A percentile compares a stretch with the other conserved stretches of the same genome.
phyloP scores from a whole-genome alignment of 1,139 yeast species.

The Yamadazyma taylorii region DNA sequence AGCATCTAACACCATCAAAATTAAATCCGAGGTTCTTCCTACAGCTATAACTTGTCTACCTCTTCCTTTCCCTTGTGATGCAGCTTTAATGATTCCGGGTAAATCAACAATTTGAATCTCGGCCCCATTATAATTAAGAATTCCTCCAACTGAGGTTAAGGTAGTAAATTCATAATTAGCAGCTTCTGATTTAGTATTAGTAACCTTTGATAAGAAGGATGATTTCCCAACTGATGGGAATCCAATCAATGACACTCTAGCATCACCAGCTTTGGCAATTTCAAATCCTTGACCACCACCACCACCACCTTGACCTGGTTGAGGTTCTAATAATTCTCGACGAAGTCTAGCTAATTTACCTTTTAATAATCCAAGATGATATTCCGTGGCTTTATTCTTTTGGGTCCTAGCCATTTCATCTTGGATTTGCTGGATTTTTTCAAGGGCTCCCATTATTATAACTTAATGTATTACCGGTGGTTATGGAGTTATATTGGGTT shows the following conservation, averaged over 20 bases:
- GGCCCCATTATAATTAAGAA: constrained; percentile 91
- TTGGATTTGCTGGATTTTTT: constrained; percentile 86
- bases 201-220: constrained; percentile 79
- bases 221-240: constrained; percentile 98
- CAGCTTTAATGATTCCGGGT: constrained; percentile 97
- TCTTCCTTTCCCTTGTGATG: constrained; percentile 95
- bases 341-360: constrained; percentile 95
- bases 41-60: constrained; percentile 97
- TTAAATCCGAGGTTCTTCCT: constrained; percentile 90
- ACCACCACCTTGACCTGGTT: constrained; percentile 66
- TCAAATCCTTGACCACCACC: constrained; percentile 90
- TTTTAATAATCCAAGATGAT: constrained; percentile 88
- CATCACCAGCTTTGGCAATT: constrained; percentile 94
- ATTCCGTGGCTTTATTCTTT: constrained; percentile 97
- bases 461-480: too few species aligned
- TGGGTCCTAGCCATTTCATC: constrained; percentile 94
- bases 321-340: constrained; percentile 88
- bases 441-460: constrained; percentile 49
- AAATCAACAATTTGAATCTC: constrained; percentile 94
- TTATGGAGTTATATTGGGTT: too few species aligned
- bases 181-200: constrained; percentile 91
- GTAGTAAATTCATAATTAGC: constrained; percentile 97
- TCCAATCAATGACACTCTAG: constrained; percentile 91
- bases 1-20: constrained; percentile 93
- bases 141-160: constrained; percentile 94